These are phyloP conservation scores for Proliferodiscus dingleyae DNA, from an alignment of 2,329 filamentous ascomycete species.

Conservation along the genomic window DNA sequence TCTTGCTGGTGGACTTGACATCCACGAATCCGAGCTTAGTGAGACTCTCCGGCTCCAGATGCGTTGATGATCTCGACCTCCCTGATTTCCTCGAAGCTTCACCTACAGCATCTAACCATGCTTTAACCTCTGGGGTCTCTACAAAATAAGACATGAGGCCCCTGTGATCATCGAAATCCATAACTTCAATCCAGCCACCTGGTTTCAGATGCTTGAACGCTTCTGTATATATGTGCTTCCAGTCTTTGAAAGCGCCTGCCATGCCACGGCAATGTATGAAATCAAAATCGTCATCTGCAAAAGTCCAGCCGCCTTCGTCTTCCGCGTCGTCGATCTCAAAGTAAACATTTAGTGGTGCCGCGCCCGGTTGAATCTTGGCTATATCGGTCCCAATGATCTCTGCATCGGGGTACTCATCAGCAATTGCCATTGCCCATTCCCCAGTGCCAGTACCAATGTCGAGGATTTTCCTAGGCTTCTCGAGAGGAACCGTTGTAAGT, in stretches of 20 bases:
- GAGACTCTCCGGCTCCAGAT: constrained; percentile 27
- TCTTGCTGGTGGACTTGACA: constrained; percentile 29
- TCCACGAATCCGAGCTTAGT: constrained; percentile 39
- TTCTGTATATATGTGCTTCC: constrained; percentile 49
- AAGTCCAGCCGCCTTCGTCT: constrained; percentile 41
- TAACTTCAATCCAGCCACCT: constrained; percentile 30
- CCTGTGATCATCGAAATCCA: constrained; percentile 28
- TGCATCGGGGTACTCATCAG: constrained; percentile 40
- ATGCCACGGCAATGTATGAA: constrained; percentile 56
- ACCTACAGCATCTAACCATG: constrained; percentile 11
- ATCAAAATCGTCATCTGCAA: constrained; percentile 51
- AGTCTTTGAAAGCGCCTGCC: constrained; percentile 53
- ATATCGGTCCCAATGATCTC: constrained; percentile 57
- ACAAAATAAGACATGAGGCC: constrained; percentile 18
- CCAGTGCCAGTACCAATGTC: constrained; percentile 55
- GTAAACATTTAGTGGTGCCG: constrained; percentile 55
- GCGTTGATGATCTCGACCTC: constrained; percentile 11
- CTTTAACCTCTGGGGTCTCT: constrained; percentile 8
- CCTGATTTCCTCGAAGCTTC: constrained; percentile 22
- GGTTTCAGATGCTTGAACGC: constrained; percentile 37
- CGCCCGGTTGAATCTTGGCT: constrained; percentile 53
- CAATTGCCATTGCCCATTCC: constrained; percentile 59
- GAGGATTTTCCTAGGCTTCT: constrained; percentile 37
- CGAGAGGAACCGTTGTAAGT: constrained; percentile 30
- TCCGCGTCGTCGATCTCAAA: constrained; percentile 60